Base-by-base conservation (phyloP, 2,329 filamentous ascomycete genomes). In the Celoporthe dispersa region DNA sequence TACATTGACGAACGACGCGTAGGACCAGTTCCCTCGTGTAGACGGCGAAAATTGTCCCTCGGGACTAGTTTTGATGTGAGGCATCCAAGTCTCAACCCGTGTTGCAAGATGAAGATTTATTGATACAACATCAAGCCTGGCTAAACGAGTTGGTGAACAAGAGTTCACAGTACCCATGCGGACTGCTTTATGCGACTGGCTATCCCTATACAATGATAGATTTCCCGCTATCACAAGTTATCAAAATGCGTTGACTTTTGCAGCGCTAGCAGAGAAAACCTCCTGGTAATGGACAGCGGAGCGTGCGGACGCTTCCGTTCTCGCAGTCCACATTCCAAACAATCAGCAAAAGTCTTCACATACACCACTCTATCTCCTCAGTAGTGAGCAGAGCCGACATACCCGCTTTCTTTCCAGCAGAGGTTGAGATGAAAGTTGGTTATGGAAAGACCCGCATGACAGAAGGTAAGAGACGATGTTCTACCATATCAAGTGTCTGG, bases 331-430 rank as follows among this genome's bases (percentile, higher is more conserved):
- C 68, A 0, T 77, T 77, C 33, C 61, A 44, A 16, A 57, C 31
- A 9, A 73, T 77, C 33, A 69, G 74, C 3, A 14, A 70, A 2
- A 67, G 33, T 12, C 73, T 77, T 14, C 73, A 57, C 59, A 66
- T 73, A 1, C 75, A 77, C 57, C 67, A 70, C 5, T 77, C 74
- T 3, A 75, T 76, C 44, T 73, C 72, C 1, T 67, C 70, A 25
- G 71, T 74, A 12, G 65, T 77, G 19, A 77, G 71, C 53, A 71
- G 74, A 4, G 69, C 74, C 31, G 75, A 77, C 61, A 69, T 75
- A 9, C 76, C 76, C 1, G 51, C 71, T 0, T 75, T 77, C 68
- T 75, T 73, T 9, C 55, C 65, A 5, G 71, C 71, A 9, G 55
- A 71, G 19, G 53, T 74, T 2, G 25, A 68, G 3, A 73, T 75